A percentile compares a stretch with the other conserved stretches of the same genome.
phyloP scores from a whole-genome alignment of 306 rosid species.

The Trifolium subterraneum region DNA sequence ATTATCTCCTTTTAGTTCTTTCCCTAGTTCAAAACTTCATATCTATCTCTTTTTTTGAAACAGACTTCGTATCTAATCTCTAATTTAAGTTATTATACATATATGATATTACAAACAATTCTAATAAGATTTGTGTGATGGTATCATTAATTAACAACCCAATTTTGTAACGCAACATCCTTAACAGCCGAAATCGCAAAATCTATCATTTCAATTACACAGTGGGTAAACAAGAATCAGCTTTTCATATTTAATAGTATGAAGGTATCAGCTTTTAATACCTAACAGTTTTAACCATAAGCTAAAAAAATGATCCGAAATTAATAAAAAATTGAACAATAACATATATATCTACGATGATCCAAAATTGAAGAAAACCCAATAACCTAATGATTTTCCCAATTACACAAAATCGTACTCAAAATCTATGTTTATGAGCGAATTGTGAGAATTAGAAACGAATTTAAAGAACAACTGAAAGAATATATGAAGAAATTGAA shows the following conservation, averaged over 20 bases:
- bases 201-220: background rate
- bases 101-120: no score
- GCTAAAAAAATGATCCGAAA: background rate
- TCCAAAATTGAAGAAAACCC: slow-evolving; percentile 14
- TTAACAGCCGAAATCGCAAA: background rate
- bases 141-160: no score
- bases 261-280: background rate
- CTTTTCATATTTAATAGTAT: no score
- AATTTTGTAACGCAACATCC: no score
- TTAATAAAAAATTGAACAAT: slow-evolving; percentile 7
- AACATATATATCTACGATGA: slow-evolving; percentile 16
- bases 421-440: background rate
- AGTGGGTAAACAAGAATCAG: no score
- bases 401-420: slow-evolving; percentile 1
- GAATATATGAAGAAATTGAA: background rate
- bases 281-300: background rate
- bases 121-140: no score
- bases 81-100: no score
- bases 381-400: slow-evolving; percentile 2
- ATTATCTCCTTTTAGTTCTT: no score
- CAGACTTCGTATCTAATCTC: no score
- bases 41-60: no score
- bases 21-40: no score
- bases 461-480: background rate
- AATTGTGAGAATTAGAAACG: slow-evolving; percentile 7